Evolutionary conservation across 768 basidiomycete species (phyloP), one percentile per base, ranked within the genome.

Genomic region (Trametopsis cervina): DNA sequence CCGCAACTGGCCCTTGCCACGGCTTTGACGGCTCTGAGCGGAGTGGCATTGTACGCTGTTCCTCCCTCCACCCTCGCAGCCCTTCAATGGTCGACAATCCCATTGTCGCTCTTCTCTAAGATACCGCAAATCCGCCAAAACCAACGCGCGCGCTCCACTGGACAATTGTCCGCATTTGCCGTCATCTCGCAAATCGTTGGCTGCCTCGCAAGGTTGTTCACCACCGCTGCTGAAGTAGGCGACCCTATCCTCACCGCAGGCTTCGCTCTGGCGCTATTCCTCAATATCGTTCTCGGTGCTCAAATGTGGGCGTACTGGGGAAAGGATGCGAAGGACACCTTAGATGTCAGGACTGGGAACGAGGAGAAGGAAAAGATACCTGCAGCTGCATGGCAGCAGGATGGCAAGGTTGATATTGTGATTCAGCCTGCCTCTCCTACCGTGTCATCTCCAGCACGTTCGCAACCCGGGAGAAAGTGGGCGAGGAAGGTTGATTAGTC

Each of bases 141-240:
- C 71, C 63, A 78, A 47, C 77, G 77, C 39, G 71, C 80, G 4
- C 66, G 74, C 42, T 89, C 85, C 5, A 98, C 96, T 0, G 96
- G 96, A 10, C 92, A 97, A 60, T 85, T 99, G 36, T 94, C 91
- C 10, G 80, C 91, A 0, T 89, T 99, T 60, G 92, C 93, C 21
- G 90, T 98, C 29, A 68, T 89, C 58, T 77, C 90, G 43, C 91
- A 95, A 54, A 77, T 98, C 33, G 75, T 74, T 1, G 95, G 96
- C 20, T 96, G 93, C 65, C 70, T 91, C 29, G 96, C 95, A 0
- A 75, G 96, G 39, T 70, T 98, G 13, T 98, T 93, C 73, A 99
- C 96, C 5, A 97, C 92, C 11, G 76, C 83, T 9, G 85, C 85
- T 25, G 95, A 98, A 64, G 84, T 96, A 48, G 80, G 83, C 43